A percentile compares a stretch with the other conserved stretches of the same genome.
Evolutionary conservation across 192 early-diverging fungal species (phyloP).

Genomic region (Coemansia sp.): DNA sequence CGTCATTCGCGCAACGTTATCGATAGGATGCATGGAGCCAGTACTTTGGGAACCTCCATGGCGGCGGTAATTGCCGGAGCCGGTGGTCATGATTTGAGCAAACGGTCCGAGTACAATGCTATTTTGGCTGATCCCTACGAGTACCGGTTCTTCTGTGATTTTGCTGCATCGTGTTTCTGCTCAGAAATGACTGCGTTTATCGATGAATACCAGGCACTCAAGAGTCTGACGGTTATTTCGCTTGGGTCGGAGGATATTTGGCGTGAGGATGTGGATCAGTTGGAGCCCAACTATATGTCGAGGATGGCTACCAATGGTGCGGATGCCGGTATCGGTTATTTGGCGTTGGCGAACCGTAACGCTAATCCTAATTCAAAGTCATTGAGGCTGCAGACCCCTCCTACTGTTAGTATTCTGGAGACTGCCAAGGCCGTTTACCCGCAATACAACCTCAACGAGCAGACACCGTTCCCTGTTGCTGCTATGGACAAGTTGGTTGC

Average conservation of each 20-base stretch:
- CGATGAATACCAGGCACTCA: conserved; percentile 51
- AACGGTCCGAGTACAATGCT: conserved; percentile 38
- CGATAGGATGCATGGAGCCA: conserved; percentile 39
- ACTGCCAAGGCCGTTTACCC: conserved; percentile 40
- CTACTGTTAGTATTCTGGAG: conserved; percentile 43
- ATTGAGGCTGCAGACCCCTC: conserved; percentile 34
- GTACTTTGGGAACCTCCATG: conserved; percentile 25
- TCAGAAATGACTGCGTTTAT: conserved; percentile 50
- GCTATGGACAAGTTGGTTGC: conserved; percentile 52
- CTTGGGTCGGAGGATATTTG: conserved; percentile 42
- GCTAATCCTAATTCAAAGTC: conserved; percentile 16
- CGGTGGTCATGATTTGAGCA: conserved; percentile 22
- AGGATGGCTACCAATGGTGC: conserved; percentile 24
- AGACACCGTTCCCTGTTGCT: conserved; percentile 40
- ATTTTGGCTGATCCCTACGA: conserved; percentile 41
- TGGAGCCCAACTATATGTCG: conserved; percentile 29
- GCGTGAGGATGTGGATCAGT: conserved; percentile 37
- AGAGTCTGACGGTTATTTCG: conserved; percentile 29
- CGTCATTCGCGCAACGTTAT: conserved; percentile 41
- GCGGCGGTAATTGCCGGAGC: conserved; percentile 33
- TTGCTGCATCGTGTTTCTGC: conserved; percentile 54
- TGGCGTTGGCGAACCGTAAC: conserved; percentile 25
- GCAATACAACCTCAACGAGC: conserved; percentile 30
- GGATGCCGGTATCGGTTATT: conserved; percentile 22
- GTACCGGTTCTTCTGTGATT: conserved; percentile 51